Base-by-base conservation (phyloP, 305 asterid genomes). In the Plantago lanceolata region DNA sequence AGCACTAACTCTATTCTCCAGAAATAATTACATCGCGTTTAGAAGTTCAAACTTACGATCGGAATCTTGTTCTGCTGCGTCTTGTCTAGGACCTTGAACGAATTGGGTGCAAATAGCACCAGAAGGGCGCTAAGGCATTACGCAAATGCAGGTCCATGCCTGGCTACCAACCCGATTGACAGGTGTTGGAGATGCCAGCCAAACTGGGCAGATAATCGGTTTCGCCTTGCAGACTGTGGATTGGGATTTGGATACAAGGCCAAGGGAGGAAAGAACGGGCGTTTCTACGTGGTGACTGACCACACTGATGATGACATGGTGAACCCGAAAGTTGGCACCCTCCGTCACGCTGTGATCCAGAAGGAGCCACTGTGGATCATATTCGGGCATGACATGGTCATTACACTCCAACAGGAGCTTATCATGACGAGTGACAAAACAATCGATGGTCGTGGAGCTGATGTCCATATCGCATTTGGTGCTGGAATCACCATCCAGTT, bases 341-440 rank as follows among this genome's bases (percentile, higher is more conserved):
- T 84, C 37, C 87, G 95, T 2, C 85, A 86, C 44, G 95, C 87
- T 0, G 95, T 84, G 60, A 84, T 80, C 73, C 91, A 82, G n/a
- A 77, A 64, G 70, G 82, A 68, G 64, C 87, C 91, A 2, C n/a
- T 84, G 57, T 86, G 95, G 95, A 86, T 86, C 81, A 74, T 74
- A 53, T 86, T 86, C 82, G 57, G 52, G 2, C 59, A 63, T 2
- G 49, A 55, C 77, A 86, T 86, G 91, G 52, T 68, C 60, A 86
- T 86, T 72, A 64, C 73, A 53, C 82, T 86, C 20, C 48, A 48
- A 3, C 89, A 86, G 52, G 95, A 86, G 55, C 65, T 86, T 21
- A 75, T 86, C 48, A 49, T 86, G 73, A 48, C 37, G 28, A 37
- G 91, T 19, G 82, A 86, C 61, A 86, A 84, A 80, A 84, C 95